Evolutionary conservation across 805 yeast species (phyloP).

Genomic region (Komagataella populi): DNA sequence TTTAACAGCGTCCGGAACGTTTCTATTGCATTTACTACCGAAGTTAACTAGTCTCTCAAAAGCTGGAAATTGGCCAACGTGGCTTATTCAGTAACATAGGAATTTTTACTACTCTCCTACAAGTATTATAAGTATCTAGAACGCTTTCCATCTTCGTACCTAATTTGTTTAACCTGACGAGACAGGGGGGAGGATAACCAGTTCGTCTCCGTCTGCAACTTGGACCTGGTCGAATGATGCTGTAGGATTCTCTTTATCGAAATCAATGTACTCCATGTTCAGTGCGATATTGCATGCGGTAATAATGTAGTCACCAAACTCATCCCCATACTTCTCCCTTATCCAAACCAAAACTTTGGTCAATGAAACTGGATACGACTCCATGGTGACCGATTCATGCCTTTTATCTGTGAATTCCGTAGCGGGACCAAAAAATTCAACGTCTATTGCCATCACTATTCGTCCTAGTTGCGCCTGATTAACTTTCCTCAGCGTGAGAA

Average conservation of each 20-base stretch:
- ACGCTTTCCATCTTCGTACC: not conserved
- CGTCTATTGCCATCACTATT: slow-evolving; percentile 3
- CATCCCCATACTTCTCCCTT: not conserved
- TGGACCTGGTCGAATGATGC: slow-evolving; percentile 2
- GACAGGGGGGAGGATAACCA: slow-evolving; percentile 18
- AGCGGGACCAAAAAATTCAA: slow-evolving; percentile 19
- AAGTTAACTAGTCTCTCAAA: not conserved
- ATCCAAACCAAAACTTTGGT: not conserved
- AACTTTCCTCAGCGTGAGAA: not conserved
- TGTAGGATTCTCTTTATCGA: slow-evolving; percentile 4
- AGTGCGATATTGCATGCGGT: slow-evolving; percentile 14
- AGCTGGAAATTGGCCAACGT: not conserved
- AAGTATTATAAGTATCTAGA: not conserved
- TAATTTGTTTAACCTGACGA: slow-evolving; percentile 11
- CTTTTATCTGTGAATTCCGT: slow-evolving; percentile 12
- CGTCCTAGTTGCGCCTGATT: not conserved
- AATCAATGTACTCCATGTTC: slow-evolving; percentile 13
- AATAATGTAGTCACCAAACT: slow-evolving; percentile 10
- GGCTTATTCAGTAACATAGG: not conserved
- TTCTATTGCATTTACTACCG: not conserved
- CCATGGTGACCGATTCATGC: not conserved
- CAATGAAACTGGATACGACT: not conserved
- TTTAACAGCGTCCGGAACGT: not conserved
- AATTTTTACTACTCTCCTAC: not conserved
- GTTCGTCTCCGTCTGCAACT: slow-evolving; percentile 8